A percentile compares a stretch with the other conserved stretches of the same genome.
Evolutionary conservation across 2,329 filamentous ascomycete species (phyloP).

Genomic region (Emmonsiellopsis sp.): DNA sequence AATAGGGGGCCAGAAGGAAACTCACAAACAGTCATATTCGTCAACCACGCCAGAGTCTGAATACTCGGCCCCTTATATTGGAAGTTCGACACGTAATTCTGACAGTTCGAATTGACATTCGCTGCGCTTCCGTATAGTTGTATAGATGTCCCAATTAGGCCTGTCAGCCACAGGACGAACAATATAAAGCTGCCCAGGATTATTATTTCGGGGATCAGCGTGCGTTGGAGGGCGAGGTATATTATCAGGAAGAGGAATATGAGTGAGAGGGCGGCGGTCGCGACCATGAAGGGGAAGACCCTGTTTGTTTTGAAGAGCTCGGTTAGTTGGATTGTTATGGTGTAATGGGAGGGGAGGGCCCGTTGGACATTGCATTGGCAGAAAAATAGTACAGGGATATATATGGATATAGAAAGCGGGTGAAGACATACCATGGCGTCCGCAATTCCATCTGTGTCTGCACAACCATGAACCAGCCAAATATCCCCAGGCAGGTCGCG

Average conservation of each 20-base stretch:
- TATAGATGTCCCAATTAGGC: slow-evolving; percentile 54
- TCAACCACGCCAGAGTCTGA: slow-evolving; percentile 53
- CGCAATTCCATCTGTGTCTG: slow-evolving; percentile 47
- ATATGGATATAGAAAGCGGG: not conserved
- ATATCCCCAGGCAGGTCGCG: slow-evolving; percentile 50
- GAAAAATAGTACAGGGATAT: not conserved
- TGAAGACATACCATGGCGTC: slow-evolving; percentile 47
- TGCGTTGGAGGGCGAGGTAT: slow-evolving; percentile 46
- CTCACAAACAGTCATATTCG: slow-evolving; percentile 54
- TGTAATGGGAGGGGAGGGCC: not conserved
- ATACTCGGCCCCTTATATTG: slow-evolving; percentile 39
- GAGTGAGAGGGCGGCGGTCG: slow-evolving; percentile 47
- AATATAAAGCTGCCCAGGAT: slow-evolving; percentile 54
- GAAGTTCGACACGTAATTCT: slow-evolving; percentile 45
- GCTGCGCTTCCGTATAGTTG: slow-evolving; percentile 50
- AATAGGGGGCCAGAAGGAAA: slow-evolving; percentile 10
- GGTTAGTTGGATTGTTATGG: slow-evolving; percentile 2
- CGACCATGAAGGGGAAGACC: slow-evolving; percentile 57
- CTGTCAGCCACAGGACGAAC: slow-evolving; percentile 52
- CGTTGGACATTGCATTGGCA: not conserved
- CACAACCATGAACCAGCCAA: slow-evolving; percentile 50
- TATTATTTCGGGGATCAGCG: slow-evolving; percentile 50
- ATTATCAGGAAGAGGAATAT: slow-evolving; percentile 52
- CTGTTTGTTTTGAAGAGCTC: slow-evolving; percentile 26
- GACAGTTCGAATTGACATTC: slow-evolving; percentile 52